Conservation (phyloP, 2,329 filamentous ascomycete species). For the Colletotrichum sp. region DNA sequence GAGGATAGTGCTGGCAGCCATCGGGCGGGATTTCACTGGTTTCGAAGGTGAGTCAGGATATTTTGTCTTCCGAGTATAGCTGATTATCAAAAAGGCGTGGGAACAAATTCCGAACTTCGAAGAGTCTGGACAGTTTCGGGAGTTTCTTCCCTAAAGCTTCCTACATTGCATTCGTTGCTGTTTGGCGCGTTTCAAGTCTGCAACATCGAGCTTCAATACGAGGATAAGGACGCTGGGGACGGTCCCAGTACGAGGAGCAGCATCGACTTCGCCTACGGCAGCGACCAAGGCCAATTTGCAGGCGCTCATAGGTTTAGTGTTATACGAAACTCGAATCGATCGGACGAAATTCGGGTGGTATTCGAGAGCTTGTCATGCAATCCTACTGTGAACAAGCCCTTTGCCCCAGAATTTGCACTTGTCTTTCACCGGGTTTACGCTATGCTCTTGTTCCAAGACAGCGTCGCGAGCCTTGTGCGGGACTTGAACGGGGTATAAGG, state of each 20-base stretch:
- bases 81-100: background rate
- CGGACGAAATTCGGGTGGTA: slow-evolving; percentile 8
- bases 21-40: background rate
- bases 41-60: background rate
- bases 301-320: slow-evolving; percentile 35
- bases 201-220: slow-evolving; percentile 8
- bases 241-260: slow-evolving; percentile 22
- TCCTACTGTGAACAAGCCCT: slow-evolving; percentile 24
- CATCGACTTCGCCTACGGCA: slow-evolving; percentile 34
- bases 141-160: slow-evolving; percentile 1
- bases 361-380: slow-evolving; percentile 30
- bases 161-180: slow-evolving; percentile 23
- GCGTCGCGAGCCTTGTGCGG: slow-evolving; percentile 10
- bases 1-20: slow-evolving; percentile 15
- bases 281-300: slow-evolving; percentile 26
- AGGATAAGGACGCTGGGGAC: background rate
- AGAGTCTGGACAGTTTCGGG: background rate
- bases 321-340: slow-evolving; percentile 5
- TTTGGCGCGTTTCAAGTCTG: slow-evolving; percentile 32
- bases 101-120: background rate
- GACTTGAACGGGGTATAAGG: background rate
- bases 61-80: background rate
- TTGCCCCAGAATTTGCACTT: slow-evolving; percentile 18
- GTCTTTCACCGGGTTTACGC: slow-evolving; percentile 30
- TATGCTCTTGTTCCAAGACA: slow-evolving; percentile 29